Conservation (phyloP, 1,284 basidiomycete species). For the Ustilago bromivora region DNA sequence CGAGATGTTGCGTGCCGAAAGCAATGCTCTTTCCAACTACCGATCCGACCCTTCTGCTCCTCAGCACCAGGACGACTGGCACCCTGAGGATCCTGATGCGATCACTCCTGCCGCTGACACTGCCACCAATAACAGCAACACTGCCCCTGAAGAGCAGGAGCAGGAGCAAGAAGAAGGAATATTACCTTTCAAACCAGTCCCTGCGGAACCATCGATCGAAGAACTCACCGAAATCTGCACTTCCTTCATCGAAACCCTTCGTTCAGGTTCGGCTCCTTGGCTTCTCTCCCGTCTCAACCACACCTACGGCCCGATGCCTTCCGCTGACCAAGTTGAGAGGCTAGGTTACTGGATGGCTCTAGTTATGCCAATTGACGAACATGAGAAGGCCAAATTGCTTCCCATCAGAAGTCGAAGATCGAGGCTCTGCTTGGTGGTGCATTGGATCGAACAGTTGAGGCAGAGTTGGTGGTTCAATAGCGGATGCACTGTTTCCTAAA, state of each 20-base stretch:
- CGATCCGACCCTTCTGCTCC: conserved; percentile 10
- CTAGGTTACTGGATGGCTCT: conserved; percentile 80
- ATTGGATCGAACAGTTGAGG: conserved; percentile 88
- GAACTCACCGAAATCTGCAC: conserved; percentile 82
- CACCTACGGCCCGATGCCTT: conserved; percentile 62
- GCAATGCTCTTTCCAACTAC: conserved; percentile 39
- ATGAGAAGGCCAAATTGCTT: conserved; percentile 92
- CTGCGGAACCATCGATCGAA: conserved; percentile 73
- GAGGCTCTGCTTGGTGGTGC: conserved; percentile 83
- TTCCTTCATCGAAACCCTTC: conserved; percentile 82
- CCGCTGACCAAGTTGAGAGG: conserved; percentile 54
- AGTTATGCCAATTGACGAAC: conserved; percentile 92
- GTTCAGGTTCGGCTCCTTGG: conserved; percentile 88
- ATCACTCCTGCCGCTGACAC: neutral
- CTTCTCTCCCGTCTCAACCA: conserved; percentile 84
- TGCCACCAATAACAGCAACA: neutral
- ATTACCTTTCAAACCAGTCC: conserved; percentile 45
- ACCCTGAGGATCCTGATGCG: neutral
- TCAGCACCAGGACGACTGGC: conserved; percentile 1
- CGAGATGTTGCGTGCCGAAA: conserved; percentile 26
- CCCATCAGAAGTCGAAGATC: conserved; percentile 84
- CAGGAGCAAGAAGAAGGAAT: conserved; percentile 13
- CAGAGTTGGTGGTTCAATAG: conserved; percentile 69
- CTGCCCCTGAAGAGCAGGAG: neutral
- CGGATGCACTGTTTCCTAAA: conserved; percentile 67